Percentiles rank a stretch among this genome's conserved stretches.
Conservation (phyloP, 306 rosid species). For the Potentilla sterilis region DNA sequence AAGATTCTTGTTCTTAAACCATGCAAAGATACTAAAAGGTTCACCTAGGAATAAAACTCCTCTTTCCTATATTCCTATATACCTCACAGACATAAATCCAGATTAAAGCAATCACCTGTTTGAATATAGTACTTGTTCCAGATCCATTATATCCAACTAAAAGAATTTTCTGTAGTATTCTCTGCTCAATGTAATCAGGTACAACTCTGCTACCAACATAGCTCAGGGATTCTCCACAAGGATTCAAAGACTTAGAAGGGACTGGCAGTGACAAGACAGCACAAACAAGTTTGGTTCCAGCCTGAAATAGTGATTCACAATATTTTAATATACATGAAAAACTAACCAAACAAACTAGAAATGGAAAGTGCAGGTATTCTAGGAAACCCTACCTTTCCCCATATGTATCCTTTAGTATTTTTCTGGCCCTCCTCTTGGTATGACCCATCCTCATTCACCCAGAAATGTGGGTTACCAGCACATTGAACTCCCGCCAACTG, state of each 20-base stretch:
- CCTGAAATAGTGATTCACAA: constrained; percentile 44
- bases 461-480: constrained; percentile 98
- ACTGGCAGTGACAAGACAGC: constrained; percentile 85
- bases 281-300: constrained; percentile 93
- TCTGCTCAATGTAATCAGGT: constrained; percentile 83
- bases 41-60: neutral
- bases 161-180: constrained; percentile 81
- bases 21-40: neutral
- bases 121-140: constrained; percentile 96
- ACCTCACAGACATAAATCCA: constrained; percentile 7
- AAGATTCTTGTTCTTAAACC: neutral
- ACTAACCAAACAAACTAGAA: constrained; percentile 4
- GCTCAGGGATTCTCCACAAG: constrained; percentile 58
- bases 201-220: constrained; percentile 48
- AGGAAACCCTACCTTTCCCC: constrained; percentile 83
- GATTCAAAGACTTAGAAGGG: constrained; percentile 64
- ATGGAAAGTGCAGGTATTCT: neutral
- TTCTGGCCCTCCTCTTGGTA: constrained; percentile 99
- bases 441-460: constrained; percentile 99
- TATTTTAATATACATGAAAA: constrained; percentile 16
- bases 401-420: constrained; percentile 88
- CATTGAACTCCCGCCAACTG: constrained; percentile 99
- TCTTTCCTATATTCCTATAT: neutral
- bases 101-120: constrained; percentile 65
- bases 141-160: constrained; percentile 90